phyloP scores from a whole-genome alignment of 768 basidiomycete species.

The Trametes coccinea region DNA sequence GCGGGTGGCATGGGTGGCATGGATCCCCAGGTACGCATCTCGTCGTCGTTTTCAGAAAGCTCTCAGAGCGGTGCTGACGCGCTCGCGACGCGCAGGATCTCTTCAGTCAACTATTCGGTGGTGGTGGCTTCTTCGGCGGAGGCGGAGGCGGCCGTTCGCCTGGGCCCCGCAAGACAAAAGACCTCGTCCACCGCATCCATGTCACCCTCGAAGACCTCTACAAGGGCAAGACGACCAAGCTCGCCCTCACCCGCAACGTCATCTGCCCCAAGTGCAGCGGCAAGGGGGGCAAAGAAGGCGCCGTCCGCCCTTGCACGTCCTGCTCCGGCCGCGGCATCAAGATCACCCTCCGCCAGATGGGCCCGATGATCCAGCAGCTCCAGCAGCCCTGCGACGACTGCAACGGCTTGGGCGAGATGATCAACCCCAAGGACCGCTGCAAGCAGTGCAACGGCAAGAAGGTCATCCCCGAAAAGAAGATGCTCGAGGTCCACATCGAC shows the following conservation, averaged over 20 bases:
- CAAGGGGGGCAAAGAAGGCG: slow-evolving; percentile 96
- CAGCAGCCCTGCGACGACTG: slow-evolving; percentile 95
- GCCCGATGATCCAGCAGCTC: slow-evolving; percentile 99
- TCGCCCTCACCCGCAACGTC: slow-evolving; percentile 92
- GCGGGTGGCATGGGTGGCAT: slow-evolving; percentile 91
- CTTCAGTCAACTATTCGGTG: slow-evolving; percentile 95
- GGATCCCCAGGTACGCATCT: slow-evolving; percentile 80
- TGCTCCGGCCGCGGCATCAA: slow-evolving; percentile 92
- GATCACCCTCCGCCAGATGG: slow-evolving; percentile 93
- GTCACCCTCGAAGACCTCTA: slow-evolving; percentile 98
- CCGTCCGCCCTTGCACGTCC: slow-evolving; percentile 72
- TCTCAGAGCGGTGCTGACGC: not conserved
- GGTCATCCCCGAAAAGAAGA: slow-evolving; percentile 90
- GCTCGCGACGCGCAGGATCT: slow-evolving; percentile 63
- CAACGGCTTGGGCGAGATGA: slow-evolving; percentile 90
- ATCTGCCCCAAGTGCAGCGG: slow-evolving; percentile 94
- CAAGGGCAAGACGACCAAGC: slow-evolving; percentile 98
- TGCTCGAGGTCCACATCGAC: slow-evolving; percentile 97
- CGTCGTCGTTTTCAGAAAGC: not conserved
- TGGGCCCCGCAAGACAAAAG: slow-evolving; percentile 92
- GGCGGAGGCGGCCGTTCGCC: slow-evolving; percentile 50
- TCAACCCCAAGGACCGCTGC: slow-evolving; percentile 93
- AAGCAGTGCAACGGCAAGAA: slow-evolving; percentile 94
- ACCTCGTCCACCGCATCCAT: slow-evolving; percentile 94
- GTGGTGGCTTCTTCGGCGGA: slow-evolving; percentile 77